These are phyloP conservation scores for Arabidopsis lyrata DNA, from an alignment of 441 rosid species.

Conservation along the genomic window DNA sequence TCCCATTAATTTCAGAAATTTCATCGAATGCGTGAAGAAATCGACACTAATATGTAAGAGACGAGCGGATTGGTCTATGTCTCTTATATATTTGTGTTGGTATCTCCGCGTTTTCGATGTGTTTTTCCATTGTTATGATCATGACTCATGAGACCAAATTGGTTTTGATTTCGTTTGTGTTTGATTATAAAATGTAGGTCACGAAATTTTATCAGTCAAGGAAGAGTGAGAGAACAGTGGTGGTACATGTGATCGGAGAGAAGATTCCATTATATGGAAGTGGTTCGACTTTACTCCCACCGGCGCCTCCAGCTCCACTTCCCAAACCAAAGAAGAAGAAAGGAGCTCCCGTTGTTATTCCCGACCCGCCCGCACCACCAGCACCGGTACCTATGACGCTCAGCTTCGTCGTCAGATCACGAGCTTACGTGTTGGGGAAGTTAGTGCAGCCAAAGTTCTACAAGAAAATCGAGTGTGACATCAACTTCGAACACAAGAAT, in stretches of 20 bases:
- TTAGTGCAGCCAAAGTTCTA: slow-evolving; percentile 86
- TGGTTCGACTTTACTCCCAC: slow-evolving; percentile 66
- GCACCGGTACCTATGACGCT: slow-evolving; percentile 68
- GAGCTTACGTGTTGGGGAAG: slow-evolving; percentile 85
- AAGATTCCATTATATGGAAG: slow-evolving; percentile 90
- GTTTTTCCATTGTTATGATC: not conserved
- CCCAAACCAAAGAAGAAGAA: slow-evolving; percentile 46
- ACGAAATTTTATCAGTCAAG: slow-evolving; percentile 80
- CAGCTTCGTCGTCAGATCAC: slow-evolving; percentile 68
- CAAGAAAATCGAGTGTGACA: slow-evolving; percentile 68
- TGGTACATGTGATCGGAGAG: slow-evolving; percentile 63
- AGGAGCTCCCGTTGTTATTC: slow-evolving; percentile 7
- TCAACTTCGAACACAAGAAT: slow-evolving; percentile 69
- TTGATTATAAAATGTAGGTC: slow-evolving; percentile 55
- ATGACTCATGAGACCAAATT: not conserved
- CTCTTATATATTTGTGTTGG: not conserved
- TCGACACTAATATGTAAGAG: not conserved
- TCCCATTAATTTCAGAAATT: not conserved
- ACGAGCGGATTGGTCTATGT: not conserved
- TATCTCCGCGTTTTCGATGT: not conserved
- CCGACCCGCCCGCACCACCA: slow-evolving; percentile 39
- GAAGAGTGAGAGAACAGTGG: slow-evolving; percentile 72
- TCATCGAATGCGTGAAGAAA: not conserved
- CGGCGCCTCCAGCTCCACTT: slow-evolving; percentile 54
- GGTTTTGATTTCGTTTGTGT: not conserved